Base-by-base conservation (phyloP, 2,329 filamentous ascomycete genomes). In the Colletotrichum spaethianum region DNA sequence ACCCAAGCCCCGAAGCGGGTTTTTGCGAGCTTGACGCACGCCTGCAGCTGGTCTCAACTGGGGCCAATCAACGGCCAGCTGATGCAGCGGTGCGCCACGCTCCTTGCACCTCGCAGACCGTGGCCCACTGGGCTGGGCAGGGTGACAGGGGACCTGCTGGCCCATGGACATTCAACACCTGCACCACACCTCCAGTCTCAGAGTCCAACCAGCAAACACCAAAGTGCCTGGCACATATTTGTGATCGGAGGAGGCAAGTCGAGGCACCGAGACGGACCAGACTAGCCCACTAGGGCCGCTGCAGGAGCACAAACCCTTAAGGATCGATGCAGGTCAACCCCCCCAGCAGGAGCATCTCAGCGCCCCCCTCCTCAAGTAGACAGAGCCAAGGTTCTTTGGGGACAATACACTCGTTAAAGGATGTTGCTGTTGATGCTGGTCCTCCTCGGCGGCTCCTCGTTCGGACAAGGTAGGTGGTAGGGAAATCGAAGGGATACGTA, bases 21-120 rank as follows among this genome's bases (percentile, higher is more conserved):
- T 73, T 77, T 78, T 74, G 75, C 77, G 78, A 75, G 61, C 70
- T 73, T 75, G 74, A 74, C 75, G 75, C 70, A 73, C 61, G 40
- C 71, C 75, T 77, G 76, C 76, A 78, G 76, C 75, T 75, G 77
- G 77, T 70, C 67, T 73, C 55, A 57, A 60, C 60, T 67, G 75
- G 74, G 75, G 68, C 80, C 80, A 82, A 81, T 82, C 76, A 80
- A 75, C 74, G 52, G 23, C 74, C 70, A 69, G 63, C 63, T 70
- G 46, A 48, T 72, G 66, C 70, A 69, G 69, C 73, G 66, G 75
- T 74, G 74, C 76, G 78, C 77, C 78, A 79, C 76, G 75, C 75
- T 53, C 61, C 36, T 63, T 55, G 48, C 75, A 74, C 75, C 70
- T 69, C 60, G 68, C 52, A 57, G 59, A 40, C 65, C 46, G 46